phyloP scores from a whole-genome alignment of 2,329 filamentous ascomycete genomes.

The Bipolaris oryzae region DNA sequence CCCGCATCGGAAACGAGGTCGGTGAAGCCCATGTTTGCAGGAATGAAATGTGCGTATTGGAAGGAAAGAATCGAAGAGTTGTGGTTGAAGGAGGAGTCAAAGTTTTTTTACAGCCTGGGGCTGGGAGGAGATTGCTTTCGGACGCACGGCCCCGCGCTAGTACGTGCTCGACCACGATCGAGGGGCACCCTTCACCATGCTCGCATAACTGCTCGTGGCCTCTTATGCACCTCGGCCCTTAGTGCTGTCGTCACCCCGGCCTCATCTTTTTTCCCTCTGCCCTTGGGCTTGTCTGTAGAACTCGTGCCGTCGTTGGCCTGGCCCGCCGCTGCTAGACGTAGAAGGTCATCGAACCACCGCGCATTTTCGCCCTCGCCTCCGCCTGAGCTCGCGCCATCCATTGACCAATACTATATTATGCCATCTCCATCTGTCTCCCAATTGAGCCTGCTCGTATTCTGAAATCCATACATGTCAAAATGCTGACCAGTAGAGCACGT shows the following conservation, averaged over 20 bases:
- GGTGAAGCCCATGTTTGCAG: slow-evolving; percentile 69
- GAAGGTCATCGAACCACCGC: slow-evolving; percentile 32
- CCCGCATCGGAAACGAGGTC: slow-evolving; percentile 71
- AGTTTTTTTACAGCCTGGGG: slow-evolving; percentile 25
- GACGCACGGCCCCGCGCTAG: slow-evolving; percentile 22
- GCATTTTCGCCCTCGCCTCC: slow-evolving; percentile 29
- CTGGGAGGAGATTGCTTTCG: slow-evolving; percentile 26
- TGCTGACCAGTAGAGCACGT: slow-evolving; percentile 47
- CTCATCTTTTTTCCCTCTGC: not conserved
- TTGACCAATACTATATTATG: slow-evolving; percentile 32
- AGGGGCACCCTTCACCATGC: slow-evolving; percentile 5
- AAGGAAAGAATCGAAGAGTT: slow-evolving; percentile 19
- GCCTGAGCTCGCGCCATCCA: slow-evolving; percentile 28
- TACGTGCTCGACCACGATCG: slow-evolving; percentile 17
- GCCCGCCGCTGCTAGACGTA: slow-evolving; percentile 14
- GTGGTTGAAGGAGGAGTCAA: slow-evolving; percentile 23
- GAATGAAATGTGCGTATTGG: slow-evolving; percentile 18
- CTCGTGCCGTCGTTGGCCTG: slow-evolving; percentile 8
- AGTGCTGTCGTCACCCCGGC: not conserved
- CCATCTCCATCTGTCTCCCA: slow-evolving; percentile 5
- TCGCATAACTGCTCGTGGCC: not conserved
- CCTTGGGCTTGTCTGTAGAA: not conserved
- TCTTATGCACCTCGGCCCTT: slow-evolving; percentile 3
- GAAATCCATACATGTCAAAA: slow-evolving; percentile 22
- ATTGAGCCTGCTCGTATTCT: slow-evolving; percentile 7